These are phyloP conservation scores for Cenchrus fungigraminus DNA, from an alignment of 176 grass and related monocot species.

Conservation along the genomic window DNA sequence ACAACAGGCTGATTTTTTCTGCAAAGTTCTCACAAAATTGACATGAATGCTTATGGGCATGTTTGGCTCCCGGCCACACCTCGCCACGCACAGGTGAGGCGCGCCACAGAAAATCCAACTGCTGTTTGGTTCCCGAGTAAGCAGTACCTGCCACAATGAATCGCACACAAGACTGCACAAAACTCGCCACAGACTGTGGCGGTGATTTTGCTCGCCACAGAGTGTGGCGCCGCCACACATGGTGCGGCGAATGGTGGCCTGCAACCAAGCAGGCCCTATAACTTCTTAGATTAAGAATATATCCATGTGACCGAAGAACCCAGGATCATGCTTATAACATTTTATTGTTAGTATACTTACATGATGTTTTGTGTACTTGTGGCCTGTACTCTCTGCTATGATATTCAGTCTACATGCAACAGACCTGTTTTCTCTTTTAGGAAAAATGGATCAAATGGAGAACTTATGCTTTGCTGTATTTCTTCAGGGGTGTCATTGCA, in stretches of 20 bases:
- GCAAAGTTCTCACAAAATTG: neutral
- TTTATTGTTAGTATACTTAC: neutral
- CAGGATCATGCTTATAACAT: slow-evolving; percentile 4
- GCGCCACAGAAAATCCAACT: too few relatives aligned
- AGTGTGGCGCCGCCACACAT: too few relatives aligned
- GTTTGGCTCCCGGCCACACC: too few relatives aligned
- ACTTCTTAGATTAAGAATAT: neutral
- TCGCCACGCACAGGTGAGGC: too few relatives aligned
- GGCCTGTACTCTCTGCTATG: slow-evolving; percentile 8
- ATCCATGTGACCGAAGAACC: neutral
- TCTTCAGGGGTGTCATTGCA: slow-evolving; percentile 72
- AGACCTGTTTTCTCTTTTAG: slow-evolving; percentile 26
- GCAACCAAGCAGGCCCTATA: too few relatives aligned
- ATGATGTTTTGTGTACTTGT: neutral
- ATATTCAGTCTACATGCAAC: slow-evolving; percentile 18
- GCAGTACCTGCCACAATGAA: too few relatives aligned
- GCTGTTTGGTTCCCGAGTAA: too few relatives aligned
- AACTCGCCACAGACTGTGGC: neutral
- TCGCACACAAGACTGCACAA: too few relatives aligned
- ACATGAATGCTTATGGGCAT: neutral
- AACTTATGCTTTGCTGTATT: slow-evolving; percentile 49
- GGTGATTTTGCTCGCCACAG: too few relatives aligned
- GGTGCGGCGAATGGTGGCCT: too few relatives aligned
- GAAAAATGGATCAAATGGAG: slow-evolving; percentile 23
- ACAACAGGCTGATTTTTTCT: neutral